phyloP scores from a whole-genome alignment of 768 basidiomycete species.

The Mycena vulgaris region DNA sequence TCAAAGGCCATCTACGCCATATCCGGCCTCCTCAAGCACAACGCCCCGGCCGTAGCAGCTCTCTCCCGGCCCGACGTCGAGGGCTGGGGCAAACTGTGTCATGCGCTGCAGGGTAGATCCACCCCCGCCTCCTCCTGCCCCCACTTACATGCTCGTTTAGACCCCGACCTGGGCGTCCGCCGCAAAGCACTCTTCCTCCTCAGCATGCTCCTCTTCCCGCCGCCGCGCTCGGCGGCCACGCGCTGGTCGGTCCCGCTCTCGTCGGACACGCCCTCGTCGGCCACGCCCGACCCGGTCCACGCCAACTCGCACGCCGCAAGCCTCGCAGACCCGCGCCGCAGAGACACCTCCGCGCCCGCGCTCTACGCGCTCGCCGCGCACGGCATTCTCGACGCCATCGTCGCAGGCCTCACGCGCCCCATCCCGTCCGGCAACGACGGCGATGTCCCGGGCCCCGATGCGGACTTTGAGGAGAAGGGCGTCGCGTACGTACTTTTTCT shows the following conservation, averaged over 20 bases:
- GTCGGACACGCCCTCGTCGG: constrained; percentile 40
- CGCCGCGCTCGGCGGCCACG: no score
- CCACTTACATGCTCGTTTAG: constrained; percentile 54
- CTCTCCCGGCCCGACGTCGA: constrained; percentile 61
- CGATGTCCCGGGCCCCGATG: constrained; percentile 69
- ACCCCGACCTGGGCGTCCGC: constrained; percentile 83
- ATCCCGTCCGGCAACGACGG: constrained; percentile 79
- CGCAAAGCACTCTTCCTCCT: constrained; percentile 87
- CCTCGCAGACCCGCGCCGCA: constrained; percentile 68
- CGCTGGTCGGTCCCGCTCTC: no score
- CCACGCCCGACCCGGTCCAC: constrained; percentile 60
- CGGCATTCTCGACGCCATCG: constrained; percentile 63
- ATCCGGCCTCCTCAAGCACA: constrained; percentile 86
- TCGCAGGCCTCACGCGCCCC: constrained; percentile 68
- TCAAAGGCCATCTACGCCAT: constrained; percentile 89
- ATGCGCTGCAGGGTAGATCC: constrained; percentile 71
- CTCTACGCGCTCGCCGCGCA: constrained; percentile 64
- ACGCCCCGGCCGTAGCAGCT: constrained; percentile 71
- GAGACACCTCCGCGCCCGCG: constrained; percentile 65
- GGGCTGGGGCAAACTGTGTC: constrained; percentile 78
- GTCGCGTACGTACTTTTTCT: constrained; percentile 62
- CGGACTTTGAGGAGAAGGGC: constrained; percentile 77
- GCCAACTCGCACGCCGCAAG: constrained; percentile 82
- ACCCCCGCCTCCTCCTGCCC: not conserved
- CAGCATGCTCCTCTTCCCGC: constrained; percentile 75